Evolutionary conservation across 192 early-diverging fungal genomes (phyloP).

Genomic region (Umbelopsis sp.): DNA sequence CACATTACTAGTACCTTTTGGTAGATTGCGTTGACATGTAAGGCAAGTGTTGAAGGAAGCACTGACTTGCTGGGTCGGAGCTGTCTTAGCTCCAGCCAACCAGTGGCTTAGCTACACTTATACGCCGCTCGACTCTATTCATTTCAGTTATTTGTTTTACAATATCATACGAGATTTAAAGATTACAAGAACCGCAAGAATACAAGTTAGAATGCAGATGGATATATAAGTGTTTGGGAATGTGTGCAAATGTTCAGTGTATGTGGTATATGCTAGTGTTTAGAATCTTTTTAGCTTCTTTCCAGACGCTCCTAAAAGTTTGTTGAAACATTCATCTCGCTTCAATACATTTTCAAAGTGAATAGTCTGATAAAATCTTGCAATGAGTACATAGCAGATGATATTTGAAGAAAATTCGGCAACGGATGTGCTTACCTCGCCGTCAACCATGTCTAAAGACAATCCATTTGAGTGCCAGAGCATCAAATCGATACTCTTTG

Average conservation of each 20-base stretch:
- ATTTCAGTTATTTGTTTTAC: no score
- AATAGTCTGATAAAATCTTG: slow-evolving; percentile 3
- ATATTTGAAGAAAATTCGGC: not conserved
- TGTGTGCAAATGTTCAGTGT: not conserved
- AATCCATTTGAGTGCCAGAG: slow-evolving; percentile 35
- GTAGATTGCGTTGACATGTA: slow-evolving; percentile 13
- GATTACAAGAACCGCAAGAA: no score
- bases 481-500: slow-evolving; percentile 31
- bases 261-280: not conserved
- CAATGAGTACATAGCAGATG: not conserved
- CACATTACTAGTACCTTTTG: not conserved
- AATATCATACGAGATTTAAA: no score
- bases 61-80: not conserved
- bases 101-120: no score
- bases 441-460: slow-evolving; percentile 18
- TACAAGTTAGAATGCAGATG: no score
- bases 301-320: slow-evolving; percentile 23
- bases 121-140: no score
- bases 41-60: no score
- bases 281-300: slow-evolving; percentile 8
- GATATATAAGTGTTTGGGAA: not conserved
- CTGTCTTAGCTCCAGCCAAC: no score
- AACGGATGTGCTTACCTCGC: slow-evolving; percentile 13
- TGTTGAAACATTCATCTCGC: slow-evolving; percentile 37
- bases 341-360: slow-evolving; percentile 32